phyloP scores from a whole-genome alignment of 176 grass and related monocot genomes.

The Alloteropsis semialata region DNA sequence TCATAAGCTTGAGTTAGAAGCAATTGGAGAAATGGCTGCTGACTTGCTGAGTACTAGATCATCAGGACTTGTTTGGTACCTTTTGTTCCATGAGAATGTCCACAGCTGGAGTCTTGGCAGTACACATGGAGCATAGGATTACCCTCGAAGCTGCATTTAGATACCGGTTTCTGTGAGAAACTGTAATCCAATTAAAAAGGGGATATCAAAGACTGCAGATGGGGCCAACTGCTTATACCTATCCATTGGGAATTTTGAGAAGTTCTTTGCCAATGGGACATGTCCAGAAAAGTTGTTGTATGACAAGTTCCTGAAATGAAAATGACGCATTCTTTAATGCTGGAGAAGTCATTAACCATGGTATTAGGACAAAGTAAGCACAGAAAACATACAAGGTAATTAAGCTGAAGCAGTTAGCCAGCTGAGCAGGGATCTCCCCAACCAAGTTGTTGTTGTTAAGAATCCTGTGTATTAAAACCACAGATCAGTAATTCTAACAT shows the following conservation, averaged over 20 bases:
- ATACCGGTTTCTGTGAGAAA: constrained; percentile 9
- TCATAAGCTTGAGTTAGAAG: constrained; percentile 2
- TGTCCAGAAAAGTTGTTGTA: constrained; percentile 92
- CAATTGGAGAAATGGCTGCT: background rate
- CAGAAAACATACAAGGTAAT: constrained; percentile 66
- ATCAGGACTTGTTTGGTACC: constrained; percentile 41
- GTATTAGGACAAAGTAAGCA: background rate
- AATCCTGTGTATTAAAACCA: constrained; percentile 56
- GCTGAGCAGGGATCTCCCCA: constrained; percentile 82
- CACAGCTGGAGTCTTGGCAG: constrained; percentile 62
- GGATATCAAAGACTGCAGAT: background rate
- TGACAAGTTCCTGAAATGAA: constrained; percentile 80
- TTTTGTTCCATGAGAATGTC: constrained; percentile 52
- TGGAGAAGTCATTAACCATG: background rate
- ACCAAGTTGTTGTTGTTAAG: constrained; percentile 88
- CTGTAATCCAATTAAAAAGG: background rate
- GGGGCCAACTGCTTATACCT: constrained; percentile 44
- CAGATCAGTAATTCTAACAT: background rate
- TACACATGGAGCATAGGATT: constrained; percentile 66
- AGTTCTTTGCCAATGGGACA: constrained; percentile 67
- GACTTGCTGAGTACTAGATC: constrained; percentile 2
- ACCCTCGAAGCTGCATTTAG: constrained; percentile 70
- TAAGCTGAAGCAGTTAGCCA: constrained; percentile 94
- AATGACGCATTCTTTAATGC: constrained; percentile 17
- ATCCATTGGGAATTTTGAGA: constrained; percentile 83